phyloP scores from a whole-genome alignment of 345 rosid species.

The Bruguiera gymnorhiza region DNA sequence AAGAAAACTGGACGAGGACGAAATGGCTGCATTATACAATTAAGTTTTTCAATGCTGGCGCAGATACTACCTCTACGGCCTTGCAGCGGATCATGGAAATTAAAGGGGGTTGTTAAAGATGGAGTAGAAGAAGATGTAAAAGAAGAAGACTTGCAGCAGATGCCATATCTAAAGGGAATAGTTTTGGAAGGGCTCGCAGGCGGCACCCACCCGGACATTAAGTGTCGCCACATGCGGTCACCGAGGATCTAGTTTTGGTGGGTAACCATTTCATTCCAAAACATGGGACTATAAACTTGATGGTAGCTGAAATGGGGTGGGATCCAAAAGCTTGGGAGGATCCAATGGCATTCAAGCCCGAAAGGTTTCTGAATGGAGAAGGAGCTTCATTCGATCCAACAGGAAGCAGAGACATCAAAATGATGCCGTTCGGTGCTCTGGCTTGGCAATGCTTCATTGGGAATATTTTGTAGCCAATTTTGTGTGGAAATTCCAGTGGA shows the following conservation, averaged over 20 bases:
- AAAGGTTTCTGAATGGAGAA: conserved; percentile 6
- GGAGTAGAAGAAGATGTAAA: conserved; percentile 1
- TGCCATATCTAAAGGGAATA: conserved; percentile 15
- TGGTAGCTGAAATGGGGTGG: conserved; percentile 15
- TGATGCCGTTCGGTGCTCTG: conserved; percentile 18
- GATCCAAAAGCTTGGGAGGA: conserved; percentile 20
- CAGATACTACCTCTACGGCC: conserved; percentile 13
- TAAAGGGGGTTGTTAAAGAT: neutral
- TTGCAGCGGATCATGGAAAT: conserved; percentile 24
- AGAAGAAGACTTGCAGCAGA: conserved; percentile 9
- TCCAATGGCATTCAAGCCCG: conserved; percentile 19
- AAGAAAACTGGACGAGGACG: conserved; percentile 8
- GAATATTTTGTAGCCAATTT: conserved; percentile 22
- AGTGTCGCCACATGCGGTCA: conserved; percentile 9
- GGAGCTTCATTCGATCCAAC: conserved; percentile 5
- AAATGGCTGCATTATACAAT: neutral
- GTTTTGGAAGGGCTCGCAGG: conserved; percentile 13
- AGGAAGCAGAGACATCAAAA: conserved; percentile 19
- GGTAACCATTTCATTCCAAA: neutral
- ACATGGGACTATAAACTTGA: conserved; percentile 8
- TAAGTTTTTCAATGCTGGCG: conserved; percentile 13
- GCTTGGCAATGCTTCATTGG: conserved; percentile 13
- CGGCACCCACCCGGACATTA: conserved; percentile 12
- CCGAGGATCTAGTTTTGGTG: conserved; percentile 4
- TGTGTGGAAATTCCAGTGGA: conserved; percentile 12